Conservation (phyloP, 495 filamentous ascomycete genomes). For the Chlorociboria aeruginascens region DNA sequence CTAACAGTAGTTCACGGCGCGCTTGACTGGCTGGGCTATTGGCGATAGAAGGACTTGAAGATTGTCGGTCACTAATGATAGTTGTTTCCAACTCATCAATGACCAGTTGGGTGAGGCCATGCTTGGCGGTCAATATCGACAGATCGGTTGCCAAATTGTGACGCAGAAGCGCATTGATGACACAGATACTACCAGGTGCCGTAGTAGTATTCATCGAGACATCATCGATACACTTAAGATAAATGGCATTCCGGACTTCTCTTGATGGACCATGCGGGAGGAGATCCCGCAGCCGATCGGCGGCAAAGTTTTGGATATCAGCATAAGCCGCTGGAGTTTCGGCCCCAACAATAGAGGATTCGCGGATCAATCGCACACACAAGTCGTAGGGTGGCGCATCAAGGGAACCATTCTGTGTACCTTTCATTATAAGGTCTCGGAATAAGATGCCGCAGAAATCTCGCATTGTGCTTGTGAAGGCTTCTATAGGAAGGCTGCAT, state of each 20-base stretch:
- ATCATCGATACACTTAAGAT: constrained; percentile 44
- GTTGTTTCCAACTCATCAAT: constrained; percentile 36
- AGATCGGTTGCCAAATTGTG: constrained; percentile 22
- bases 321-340: constrained; percentile 29
- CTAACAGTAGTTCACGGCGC: constrained; percentile 44
- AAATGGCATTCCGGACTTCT: constrained; percentile 38
- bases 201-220: constrained; percentile 42
- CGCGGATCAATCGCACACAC: constrained; percentile 56
- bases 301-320: constrained; percentile 48
- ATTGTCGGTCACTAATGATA: constrained; percentile 19
- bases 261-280: constrained; percentile 34
- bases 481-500: constrained; percentile 51
- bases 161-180: constrained; percentile 47
- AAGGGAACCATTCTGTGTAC: constrained; percentile 6
- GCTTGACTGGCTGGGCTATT: constrained; percentile 32
- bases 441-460: constrained; percentile 36
- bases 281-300: constrained; percentile 11
- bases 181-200: constrained; percentile 60
- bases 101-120: constrained; percentile 32
- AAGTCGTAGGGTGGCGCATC: constrained; percentile 36
- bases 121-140: constrained; percentile 25
- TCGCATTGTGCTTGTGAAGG: constrained; percentile 38
- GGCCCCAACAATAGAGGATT: constrained; percentile 37
- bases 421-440: constrained; percentile 6
- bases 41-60: constrained; percentile 22